A percentile compares a stretch with the other conserved stretches of the same genome.
phyloP scores from a whole-genome alignment of 345 rosid species.

The Firmiana major region DNA sequence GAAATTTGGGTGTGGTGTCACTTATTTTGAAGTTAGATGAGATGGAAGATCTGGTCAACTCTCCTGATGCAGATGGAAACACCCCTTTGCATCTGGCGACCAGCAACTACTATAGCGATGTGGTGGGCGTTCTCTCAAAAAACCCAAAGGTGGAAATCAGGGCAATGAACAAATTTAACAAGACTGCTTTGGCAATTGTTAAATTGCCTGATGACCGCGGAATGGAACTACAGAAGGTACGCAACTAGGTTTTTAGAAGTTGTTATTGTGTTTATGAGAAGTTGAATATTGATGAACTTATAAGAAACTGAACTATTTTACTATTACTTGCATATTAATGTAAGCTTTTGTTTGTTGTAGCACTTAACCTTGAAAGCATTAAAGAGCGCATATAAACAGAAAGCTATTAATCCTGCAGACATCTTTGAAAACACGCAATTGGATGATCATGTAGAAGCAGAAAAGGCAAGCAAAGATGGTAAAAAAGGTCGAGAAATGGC shows the following conservation, averaged over 20 bases:
- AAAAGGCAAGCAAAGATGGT: no score
- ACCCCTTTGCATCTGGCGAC: conserved; percentile 13
- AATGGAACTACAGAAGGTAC: background rate
- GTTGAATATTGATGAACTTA: no score
- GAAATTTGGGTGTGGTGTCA: background rate
- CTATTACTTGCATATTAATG: no score
- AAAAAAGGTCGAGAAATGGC: background rate
- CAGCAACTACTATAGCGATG: background rate
- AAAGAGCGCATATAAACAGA: background rate
- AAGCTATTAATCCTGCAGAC: background rate
- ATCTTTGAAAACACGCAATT: no score
- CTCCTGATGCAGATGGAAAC: background rate
- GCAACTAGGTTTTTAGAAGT: no score
- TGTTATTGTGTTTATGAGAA: no score
- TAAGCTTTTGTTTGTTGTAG: no score
- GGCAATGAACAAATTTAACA: background rate
- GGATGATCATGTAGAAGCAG: no score
- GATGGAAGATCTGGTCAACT: background rate
- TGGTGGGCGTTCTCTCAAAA: background rate
- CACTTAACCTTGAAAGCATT: background rate
- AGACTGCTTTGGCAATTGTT: background rate
- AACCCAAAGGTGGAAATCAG: background rate
- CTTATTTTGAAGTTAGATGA: background rate
- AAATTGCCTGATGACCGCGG: background rate
- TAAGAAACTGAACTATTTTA: no score